A percentile compares a stretch with the other conserved stretches of the same genome.
Evolutionary conservation across 2,329 filamentous ascomycete genomes (phyloP).

Genomic region (Septoria linicola): DNA sequence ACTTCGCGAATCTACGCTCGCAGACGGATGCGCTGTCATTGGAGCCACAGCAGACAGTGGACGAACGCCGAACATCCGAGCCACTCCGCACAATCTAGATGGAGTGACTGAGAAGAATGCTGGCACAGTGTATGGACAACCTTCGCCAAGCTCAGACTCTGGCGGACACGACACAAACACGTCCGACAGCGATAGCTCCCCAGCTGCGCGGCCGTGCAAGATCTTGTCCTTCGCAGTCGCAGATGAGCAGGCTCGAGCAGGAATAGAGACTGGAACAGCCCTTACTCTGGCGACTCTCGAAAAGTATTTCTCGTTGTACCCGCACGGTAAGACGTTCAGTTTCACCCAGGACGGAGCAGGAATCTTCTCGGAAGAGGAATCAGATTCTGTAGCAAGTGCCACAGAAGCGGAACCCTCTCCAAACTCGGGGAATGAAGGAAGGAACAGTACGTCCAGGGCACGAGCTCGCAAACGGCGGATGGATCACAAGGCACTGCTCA

Average conservation of each 20-base stretch:
- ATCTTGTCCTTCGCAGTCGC: slow-evolving; percentile 29
- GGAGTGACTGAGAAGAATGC: slow-evolving; percentile 4
- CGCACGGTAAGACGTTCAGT: slow-evolving; percentile 31
- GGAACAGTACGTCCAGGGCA: slow-evolving; percentile 43
- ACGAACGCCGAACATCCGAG: slow-evolving; percentile 19
- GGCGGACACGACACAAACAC: slow-evolving; percentile 22
- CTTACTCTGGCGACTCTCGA: slow-evolving; percentile 31
- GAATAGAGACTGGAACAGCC: slow-evolving; percentile 29
- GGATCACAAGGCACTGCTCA: slow-evolving; percentile 41
- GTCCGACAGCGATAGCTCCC: slow-evolving; percentile 29
- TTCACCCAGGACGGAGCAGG: slow-evolving; percentile 31
- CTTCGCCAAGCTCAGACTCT: slow-evolving; percentile 23
- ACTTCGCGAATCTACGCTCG: slow-evolving; percentile 33
- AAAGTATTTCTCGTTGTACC: slow-evolving; percentile 32
- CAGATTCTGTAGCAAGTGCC: slow-evolving; percentile 18
- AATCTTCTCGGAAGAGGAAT: slow-evolving; percentile 32
- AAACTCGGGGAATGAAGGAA: slow-evolving; percentile 40
- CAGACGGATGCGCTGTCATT: slow-evolving; percentile 34
- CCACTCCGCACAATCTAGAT: slow-evolving; percentile 14
- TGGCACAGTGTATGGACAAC: slow-evolving; percentile 10
- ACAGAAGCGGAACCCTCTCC: slow-evolving; percentile 37
- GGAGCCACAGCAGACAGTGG: slow-evolving; percentile 27
- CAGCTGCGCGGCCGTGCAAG: slow-evolving; percentile 26
- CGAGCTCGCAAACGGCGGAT: slow-evolving; percentile 38
- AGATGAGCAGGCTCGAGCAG: slow-evolving; percentile 26